Evolutionary conservation across 2,329 filamentous ascomycete genomes (phyloP), one percentile per base, ranked within the genome.

Genomic region (Fusarium mundagurra): DNA sequence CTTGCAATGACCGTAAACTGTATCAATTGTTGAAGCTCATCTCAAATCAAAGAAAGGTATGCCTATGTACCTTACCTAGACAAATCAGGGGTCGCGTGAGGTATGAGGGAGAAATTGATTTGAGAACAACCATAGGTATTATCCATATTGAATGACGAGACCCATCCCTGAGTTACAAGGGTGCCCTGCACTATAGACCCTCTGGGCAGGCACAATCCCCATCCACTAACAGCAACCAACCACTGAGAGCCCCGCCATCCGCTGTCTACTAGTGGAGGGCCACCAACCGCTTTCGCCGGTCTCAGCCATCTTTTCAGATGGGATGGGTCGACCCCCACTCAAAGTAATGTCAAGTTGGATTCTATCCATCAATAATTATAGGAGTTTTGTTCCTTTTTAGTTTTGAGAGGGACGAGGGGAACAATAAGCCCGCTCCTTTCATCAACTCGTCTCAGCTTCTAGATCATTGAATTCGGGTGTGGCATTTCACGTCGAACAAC

Each of bases 321-420:
- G 61, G 38, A 67, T 68, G 65, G 66, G 53, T 73, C 44, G 67
- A 58, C 59, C 72, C 70, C 73, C 73, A 75, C 73, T 53, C 50
- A 63, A 44, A 55, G 61, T 41, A 75, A 60, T 61, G 60, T 65
- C 43, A 69, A 64, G 64, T 59, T 60, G 63, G 55, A 62, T 41
- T 65, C 62, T 65, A 65, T 66, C 67, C 67, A 73, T 72, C 67
- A 51, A 69, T 65, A 41, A 55, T 55, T 55, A 74, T 73, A 74
- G 72, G 72, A 74, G 71, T 71, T 72, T 72, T 61, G 71, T 74
- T 68, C 68, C 57, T 61, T 68, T 68, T 61, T 59, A 57, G 45
- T 61, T 47, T 51, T 65, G 51, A 57, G 54, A 74, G 44, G 51
- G 60, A 74, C 67, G 67, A 74, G 64, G 59, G 72, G 44, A 58